Conservation (phyloP, 352 stramenopile genomes). For the Globisporangium emineosum region DNA sequence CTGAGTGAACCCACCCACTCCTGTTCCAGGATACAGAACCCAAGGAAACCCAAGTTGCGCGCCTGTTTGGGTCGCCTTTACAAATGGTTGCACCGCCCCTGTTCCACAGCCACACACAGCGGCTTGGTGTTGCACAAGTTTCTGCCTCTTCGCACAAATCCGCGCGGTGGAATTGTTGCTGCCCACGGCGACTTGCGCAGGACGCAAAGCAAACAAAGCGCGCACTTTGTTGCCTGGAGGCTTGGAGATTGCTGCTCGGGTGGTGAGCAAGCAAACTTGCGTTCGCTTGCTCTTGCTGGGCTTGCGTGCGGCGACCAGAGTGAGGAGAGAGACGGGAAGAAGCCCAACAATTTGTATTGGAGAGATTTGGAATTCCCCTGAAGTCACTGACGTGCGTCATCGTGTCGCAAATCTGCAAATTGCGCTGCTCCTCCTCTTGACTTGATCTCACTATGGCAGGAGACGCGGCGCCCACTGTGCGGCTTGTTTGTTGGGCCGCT, state of each 20-base stretch:
- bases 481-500: too few species aligned
- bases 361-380: too few species aligned
- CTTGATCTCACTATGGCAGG: neutral
- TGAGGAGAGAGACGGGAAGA: neutral
- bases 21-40: too few species aligned
- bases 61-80: neutral
- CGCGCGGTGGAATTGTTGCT: too few species aligned
- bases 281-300: neutral
- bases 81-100: too few species aligned
- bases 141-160: too few species aligned
- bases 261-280: constrained; percentile 1
- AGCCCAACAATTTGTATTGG: too few species aligned
- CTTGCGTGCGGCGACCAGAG: neutral
- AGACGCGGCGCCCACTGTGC: neutral
- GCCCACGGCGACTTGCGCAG: too few species aligned
- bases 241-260: neutral
- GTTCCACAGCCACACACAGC: too few species aligned
- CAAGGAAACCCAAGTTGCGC: too few species aligned
- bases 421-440: neutral
- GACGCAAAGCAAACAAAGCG: neutral
- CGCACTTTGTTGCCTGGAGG: neutral
- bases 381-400: neutral
- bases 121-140: neutral
- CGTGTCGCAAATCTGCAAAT: neutral
- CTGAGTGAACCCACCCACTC: constrained; percentile 1